Conservation (phyloP, 176 grass and related monocot species). For the Saccharum spontaneum region DNA sequence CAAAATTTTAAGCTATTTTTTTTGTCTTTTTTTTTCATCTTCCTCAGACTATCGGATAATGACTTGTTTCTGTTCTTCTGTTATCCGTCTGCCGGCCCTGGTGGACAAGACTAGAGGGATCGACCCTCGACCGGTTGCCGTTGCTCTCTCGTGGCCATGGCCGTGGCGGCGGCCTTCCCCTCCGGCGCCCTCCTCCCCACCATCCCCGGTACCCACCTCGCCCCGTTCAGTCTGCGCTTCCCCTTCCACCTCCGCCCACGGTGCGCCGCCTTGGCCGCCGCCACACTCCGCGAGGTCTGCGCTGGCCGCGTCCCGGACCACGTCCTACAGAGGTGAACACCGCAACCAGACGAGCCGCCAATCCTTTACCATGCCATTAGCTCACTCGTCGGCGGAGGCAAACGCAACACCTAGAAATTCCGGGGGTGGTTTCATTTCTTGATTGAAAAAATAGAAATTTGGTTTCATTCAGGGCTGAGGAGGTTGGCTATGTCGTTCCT, state of each 20-base stretch:
- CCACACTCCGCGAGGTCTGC: slow-evolving; percentile 73
- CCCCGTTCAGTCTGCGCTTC: neutral
- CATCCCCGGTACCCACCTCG: neutral
- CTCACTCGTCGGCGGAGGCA: neutral
- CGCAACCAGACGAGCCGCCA: neutral
- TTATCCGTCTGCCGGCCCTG: too few relatives aligned
- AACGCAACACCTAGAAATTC: neutral
- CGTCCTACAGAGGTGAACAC: slow-evolving; percentile 58
- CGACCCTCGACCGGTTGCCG: neutral
- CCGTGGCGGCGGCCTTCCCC: slow-evolving; percentile 6
- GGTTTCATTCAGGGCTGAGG: slow-evolving; percentile 68
- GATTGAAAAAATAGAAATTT: neutral
- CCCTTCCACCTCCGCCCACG: neutral
- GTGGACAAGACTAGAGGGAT: neutral
- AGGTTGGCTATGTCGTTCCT: slow-evolving; percentile 60
- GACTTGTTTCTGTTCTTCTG: too few relatives aligned
- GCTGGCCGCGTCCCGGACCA: slow-evolving; percentile 59
- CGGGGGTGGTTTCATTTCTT: too few relatives aligned
- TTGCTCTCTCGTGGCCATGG: neutral
- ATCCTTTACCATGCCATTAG: neutral
- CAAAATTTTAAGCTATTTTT: too few relatives aligned
- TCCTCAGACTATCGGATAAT: too few relatives aligned
- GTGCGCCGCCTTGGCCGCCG: neutral
- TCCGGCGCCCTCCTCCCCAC: neutral
- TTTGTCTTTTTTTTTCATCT: too few relatives aligned